These are phyloP conservation scores for Rickenella mellea DNA, from an alignment of 768 basidiomycete species.

Conservation along the genomic window DNA sequence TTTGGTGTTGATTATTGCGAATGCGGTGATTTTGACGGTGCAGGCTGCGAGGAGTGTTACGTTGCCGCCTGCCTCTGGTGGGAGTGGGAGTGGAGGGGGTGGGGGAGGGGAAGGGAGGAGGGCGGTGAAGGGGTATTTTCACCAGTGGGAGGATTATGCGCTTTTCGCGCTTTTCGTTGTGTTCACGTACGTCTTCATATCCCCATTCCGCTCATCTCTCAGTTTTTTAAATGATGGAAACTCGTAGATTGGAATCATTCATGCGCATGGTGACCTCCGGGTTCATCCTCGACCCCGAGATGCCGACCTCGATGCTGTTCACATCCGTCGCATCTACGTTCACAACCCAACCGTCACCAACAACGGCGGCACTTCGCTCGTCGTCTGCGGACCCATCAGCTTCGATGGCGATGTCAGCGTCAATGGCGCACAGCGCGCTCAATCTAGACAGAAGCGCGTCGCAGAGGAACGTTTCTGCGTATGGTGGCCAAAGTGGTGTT, in stretches of 20 bases:
- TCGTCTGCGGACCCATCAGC: slow-evolving; percentile 1
- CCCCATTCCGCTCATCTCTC: slow-evolving; percentile 1
- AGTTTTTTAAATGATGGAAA: slow-evolving; percentile 1
- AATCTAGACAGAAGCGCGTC: slow-evolving; percentile 1
- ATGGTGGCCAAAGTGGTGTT: too few relatives aligned
- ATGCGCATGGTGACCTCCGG: slow-evolving; percentile 88
- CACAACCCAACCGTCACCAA: slow-evolving; percentile 1
- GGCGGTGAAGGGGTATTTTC: slow-evolving; percentile 66
- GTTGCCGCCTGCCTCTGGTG: slow-evolving; percentile 29
- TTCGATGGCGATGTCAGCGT: not conserved
- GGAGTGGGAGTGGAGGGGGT: too few relatives aligned
- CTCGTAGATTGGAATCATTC: slow-evolving; percentile 66
- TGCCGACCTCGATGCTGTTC: slow-evolving; percentile 43
- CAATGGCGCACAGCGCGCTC: not conserved
- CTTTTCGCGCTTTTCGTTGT: slow-evolving; percentile 77
- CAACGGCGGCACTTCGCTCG: not conserved
- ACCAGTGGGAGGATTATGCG: slow-evolving; percentile 79
- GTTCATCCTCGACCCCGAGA: slow-evolving; percentile 76
- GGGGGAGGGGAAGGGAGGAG: too few relatives aligned
- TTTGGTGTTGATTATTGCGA: slow-evolving; percentile 72
- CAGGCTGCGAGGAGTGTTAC: slow-evolving; percentile 63
- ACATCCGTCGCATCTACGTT: slow-evolving; percentile 22
- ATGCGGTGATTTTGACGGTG: slow-evolving; percentile 73
- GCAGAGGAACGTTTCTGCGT: too few relatives aligned
- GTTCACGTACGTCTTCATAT: slow-evolving; percentile 59